A percentile compares a stretch with the other conserved stretches of the same genome.
phyloP scores from a whole-genome alignment of 2,329 filamentous ascomycete species.

The Colletotrichum godetiae region DNA sequence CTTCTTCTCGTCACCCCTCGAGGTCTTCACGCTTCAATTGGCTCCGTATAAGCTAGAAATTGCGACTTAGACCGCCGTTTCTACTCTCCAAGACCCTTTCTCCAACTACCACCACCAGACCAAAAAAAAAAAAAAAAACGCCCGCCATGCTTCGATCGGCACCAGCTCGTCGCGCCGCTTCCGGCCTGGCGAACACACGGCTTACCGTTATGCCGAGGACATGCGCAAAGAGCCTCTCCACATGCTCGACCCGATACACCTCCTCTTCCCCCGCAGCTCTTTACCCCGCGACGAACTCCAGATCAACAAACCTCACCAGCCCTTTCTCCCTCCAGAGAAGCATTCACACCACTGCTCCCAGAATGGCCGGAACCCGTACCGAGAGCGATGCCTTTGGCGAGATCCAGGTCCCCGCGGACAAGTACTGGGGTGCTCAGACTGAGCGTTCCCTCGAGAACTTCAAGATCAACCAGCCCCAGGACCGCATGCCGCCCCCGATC shows the following conservation, averaged over 20 bases:
- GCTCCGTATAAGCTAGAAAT: slow-evolving; percentile 1
- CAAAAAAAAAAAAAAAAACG: slow-evolving; percentile 11
- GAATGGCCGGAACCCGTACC: slow-evolving; percentile 72
- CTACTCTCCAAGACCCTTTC: slow-evolving; percentile 3
- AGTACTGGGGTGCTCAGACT: slow-evolving; percentile 99
- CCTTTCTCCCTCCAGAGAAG: slow-evolving; percentile 32
- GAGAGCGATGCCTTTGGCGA: slow-evolving; percentile 99
- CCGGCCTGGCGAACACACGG: slow-evolving; percentile 32
- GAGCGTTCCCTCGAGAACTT: slow-evolving; percentile 98
- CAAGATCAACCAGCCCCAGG: slow-evolving; percentile 98
- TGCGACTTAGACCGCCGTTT: slow-evolving; percentile 9
- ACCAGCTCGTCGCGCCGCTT: slow-evolving; percentile 35
- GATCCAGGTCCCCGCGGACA: slow-evolving; percentile 89
- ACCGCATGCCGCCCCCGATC: slow-evolving; percentile 95
- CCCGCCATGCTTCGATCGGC: slow-evolving; percentile 32
- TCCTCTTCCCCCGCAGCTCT: slow-evolving; percentile 30
- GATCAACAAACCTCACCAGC: slow-evolving; percentile 22
- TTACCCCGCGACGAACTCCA: slow-evolving; percentile 31
- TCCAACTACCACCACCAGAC: background rate
- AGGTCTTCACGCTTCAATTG: slow-evolving; percentile 15
- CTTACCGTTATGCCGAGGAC: slow-evolving; percentile 34
- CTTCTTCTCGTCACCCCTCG: background rate
- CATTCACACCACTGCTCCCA: slow-evolving; percentile 58
- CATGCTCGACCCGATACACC: slow-evolving; percentile 31
- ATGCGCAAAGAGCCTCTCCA: slow-evolving; percentile 34